A percentile compares a stretch with the other conserved stretches of the same genome.
Evolutionary conservation across 352 stramenopile species (phyloP).

Genomic region (Phytopythium cucurbitacearum): DNA sequence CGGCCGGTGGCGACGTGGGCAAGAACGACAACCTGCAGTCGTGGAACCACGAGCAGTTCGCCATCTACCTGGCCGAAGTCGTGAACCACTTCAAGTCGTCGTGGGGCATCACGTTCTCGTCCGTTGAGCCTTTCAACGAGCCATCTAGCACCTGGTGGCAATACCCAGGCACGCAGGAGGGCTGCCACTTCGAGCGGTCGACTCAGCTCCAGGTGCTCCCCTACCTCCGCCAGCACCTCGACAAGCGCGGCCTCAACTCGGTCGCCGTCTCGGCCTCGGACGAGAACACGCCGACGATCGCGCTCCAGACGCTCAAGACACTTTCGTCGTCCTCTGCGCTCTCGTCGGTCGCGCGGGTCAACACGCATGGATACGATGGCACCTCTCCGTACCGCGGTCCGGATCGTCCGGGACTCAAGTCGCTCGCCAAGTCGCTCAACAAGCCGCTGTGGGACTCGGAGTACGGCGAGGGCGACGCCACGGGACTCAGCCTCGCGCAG

Average conservation of each 20-base stretch:
- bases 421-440: slow-evolving; percentile 15
- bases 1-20: slow-evolving; percentile 34
- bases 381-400: slow-evolving; percentile 36
- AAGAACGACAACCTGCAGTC: slow-evolving; percentile 43
- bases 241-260: slow-evolving; percentile 19
- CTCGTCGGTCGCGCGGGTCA: slow-evolving; percentile 35
- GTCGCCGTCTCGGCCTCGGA: slow-evolving; percentile 40
- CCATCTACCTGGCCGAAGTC: slow-evolving; percentile 38
- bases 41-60: slow-evolving; percentile 47
- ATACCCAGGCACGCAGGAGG: slow-evolving; percentile 43
- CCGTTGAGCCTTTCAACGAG: slow-evolving; percentile 60
- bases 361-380: slow-evolving; percentile 50
- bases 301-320: slow-evolving; percentile 25
- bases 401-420: slow-evolving; percentile 28
- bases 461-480: slow-evolving; percentile 44
- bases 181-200: slow-evolving; percentile 40
- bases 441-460: slow-evolving; percentile 62
- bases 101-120: slow-evolving; percentile 46
- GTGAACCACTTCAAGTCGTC: slow-evolving; percentile 34
- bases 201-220: slow-evolving; percentile 34
- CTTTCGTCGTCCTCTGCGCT: slow-evolving; percentile 24
- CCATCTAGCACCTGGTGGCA: slow-evolving; percentile 44
- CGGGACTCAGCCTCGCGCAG: slow-evolving; percentile 41
- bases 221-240: slow-evolving; percentile 30
- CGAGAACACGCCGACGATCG: slow-evolving; percentile 40